A percentile compares a stretch with the other conserved stretches of the same genome.
Evolutionary conservation across 257 asterid species (phyloP).

Genomic region (Gentiana straminea): DNA sequence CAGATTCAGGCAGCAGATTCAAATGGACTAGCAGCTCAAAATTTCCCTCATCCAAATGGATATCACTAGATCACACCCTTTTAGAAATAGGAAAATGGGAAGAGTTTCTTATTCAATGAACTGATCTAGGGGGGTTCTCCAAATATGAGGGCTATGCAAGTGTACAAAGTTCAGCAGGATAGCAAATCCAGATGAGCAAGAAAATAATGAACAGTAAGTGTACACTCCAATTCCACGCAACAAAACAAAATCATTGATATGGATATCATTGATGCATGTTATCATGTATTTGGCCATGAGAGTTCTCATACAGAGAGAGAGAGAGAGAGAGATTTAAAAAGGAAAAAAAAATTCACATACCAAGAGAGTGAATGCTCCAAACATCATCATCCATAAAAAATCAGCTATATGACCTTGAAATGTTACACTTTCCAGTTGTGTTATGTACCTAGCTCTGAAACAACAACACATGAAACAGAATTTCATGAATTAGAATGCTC

Average conservation of each 20-base stretch:
- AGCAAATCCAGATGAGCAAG: not conserved
- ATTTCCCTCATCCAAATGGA: too few species aligned
- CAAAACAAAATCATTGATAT: not conserved
- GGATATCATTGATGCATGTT: not conserved
- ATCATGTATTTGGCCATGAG: not conserved
- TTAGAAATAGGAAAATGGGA: too few species aligned
- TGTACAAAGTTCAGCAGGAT: constrained; percentile 2
- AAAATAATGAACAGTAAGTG: not conserved
- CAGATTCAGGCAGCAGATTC: too few species aligned
- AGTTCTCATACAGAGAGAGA: not conserved
- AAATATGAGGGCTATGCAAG: not conserved
- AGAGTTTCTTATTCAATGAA: too few species aligned
- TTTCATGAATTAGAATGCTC: not conserved
- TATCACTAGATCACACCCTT: too few species aligned
- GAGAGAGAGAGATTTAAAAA: not conserved
- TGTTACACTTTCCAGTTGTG: constrained; percentile 86
- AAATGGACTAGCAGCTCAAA: too few species aligned
- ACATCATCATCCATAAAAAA: constrained; percentile 96
- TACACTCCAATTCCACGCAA: not conserved
- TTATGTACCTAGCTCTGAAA: constrained; percentile 91
- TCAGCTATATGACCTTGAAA: constrained; percentile 89
- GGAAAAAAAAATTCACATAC: constrained; percentile 23
- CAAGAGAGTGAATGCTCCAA: constrained; percentile 76
- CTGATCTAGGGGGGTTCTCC: too few species aligned
- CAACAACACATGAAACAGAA: constrained; percentile 17